Base-by-base conservation (phyloP, 2,329 filamentous ascomycete genomes). In the Clonostachys rhizophaga region DNA sequence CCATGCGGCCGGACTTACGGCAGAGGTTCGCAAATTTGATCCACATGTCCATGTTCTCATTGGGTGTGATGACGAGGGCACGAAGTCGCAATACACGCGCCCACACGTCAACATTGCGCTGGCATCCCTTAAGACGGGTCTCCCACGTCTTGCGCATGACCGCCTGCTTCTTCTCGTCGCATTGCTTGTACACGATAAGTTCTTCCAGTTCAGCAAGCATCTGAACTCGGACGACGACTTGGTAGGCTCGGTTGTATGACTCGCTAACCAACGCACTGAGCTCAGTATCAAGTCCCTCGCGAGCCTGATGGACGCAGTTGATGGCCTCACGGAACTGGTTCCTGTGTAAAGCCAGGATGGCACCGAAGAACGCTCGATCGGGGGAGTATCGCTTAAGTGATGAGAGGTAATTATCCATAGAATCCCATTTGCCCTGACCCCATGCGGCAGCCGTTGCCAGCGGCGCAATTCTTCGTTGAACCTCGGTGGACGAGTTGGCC, bases 21-120 rank as follows among this genome's bases (percentile, higher is more conserved):
- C 95, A 99, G 6, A 99, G 81, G 58, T 97, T 99, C 58, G 94
- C 89, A 64, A 96, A 99, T 64, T 99, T 99, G 74, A 99, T 97
- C 84, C 91, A 96, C 91, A 99, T 99, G 59, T 95, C 89, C 75
- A 95, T 90, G 59, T 96, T 96, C 64, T 99, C 91, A 34, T 83
- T 83, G 0, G 95, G 92, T 1, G 86, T 86, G 51, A 97, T 92
- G 49, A 99, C 94, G 45, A 99, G 76, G 17, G 91, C 89, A 50
- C 94, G 84, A 34, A 99, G 84, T 62, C 96, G 94, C 47, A 99
- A 83, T 90, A 97, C 97, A 50, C 94, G 84, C 63, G 96, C 91
- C 94, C 94, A 99, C 4, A 97, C 90, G 60, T 99, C 94, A 17
- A 96, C 91, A 57, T 97, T 96, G 48, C 94, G 87, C 65, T 99